Conservation (phyloP, 441 rosid species). For the Populus tomentosa region DNA sequence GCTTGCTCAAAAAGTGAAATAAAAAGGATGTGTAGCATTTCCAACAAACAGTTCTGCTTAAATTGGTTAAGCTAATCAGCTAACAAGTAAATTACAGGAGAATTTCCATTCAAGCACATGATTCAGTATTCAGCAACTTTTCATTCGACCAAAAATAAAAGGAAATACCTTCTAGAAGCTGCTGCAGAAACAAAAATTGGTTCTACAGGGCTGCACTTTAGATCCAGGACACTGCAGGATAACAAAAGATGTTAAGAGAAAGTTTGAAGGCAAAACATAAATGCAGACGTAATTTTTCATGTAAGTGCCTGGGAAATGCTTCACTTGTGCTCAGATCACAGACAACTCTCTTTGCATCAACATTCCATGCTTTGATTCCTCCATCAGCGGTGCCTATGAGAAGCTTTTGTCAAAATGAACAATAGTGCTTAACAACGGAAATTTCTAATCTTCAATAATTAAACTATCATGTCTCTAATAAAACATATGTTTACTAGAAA, state of each 20-base stretch:
- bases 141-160: background rate
- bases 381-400: slow-evolving; percentile 78
- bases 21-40: no score
- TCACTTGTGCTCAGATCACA: slow-evolving; percentile 63
- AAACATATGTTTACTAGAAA: slow-evolving; percentile 3
- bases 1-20: no score
- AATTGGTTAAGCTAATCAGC: no score
- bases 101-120: background rate
- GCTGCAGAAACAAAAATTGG: slow-evolving; percentile 76
- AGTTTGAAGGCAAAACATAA: slow-evolving; percentile 4
- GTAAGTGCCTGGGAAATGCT: slow-evolving; percentile 54
- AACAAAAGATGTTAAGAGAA: slow-evolving; percentile 12
- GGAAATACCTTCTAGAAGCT: slow-evolving; percentile 48
- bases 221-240: slow-evolving; percentile 54
- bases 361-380: slow-evolving; percentile 77
- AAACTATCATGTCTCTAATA: background rate
- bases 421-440: slow-evolving; percentile 16
- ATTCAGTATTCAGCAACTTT: background rate
- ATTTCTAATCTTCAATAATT: slow-evolving; percentile 5
- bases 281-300: background rate
- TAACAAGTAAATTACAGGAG: background rate
- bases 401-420: slow-evolving; percentile 45
- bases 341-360: slow-evolving; percentile 75
- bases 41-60: no score
- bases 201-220: slow-evolving; percentile 76